phyloP scores from a whole-genome alignment of 2,329 filamentous ascomycete genomes.

The Hypoxylon sp. region DNA sequence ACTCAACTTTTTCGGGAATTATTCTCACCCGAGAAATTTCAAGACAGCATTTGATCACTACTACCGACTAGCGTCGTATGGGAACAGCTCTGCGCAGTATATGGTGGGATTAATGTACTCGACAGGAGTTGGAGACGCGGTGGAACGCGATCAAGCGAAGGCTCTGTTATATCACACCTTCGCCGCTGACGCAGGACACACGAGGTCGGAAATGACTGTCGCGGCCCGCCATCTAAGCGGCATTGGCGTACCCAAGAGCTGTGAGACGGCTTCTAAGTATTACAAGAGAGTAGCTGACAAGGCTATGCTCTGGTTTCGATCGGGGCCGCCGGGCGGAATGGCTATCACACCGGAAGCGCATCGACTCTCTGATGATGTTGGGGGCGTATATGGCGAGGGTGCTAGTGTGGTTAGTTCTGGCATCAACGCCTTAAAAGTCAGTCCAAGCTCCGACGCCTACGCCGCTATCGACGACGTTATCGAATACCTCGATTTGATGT shows the following conservation, averaged over 20 bases:
- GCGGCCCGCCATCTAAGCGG: conserved; percentile 88
- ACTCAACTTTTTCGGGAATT: conserved; percentile 97
- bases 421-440: conserved; percentile 79
- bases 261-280: conserved; percentile 85
- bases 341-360: conserved; percentile 82
- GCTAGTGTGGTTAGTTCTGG: conserved; percentile 92
- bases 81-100: conserved; percentile 92
- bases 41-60: conserved; percentile 84
- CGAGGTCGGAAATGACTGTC: conserved; percentile 91
- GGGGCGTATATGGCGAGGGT: conserved; percentile 94
- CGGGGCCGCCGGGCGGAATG: conserved; percentile 90
- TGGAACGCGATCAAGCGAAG: conserved; percentile 88
- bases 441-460: conserved; percentile 81
- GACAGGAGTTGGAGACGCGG: conserved; percentile 85
- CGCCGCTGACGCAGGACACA: conserved; percentile 85
- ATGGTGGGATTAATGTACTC: conserved; percentile 98
- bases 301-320: conserved; percentile 86
- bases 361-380: conserved; percentile 88
- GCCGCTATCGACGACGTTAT: conserved; percentile 93
- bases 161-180: conserved; percentile 95
- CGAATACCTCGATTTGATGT: conserved; percentile 92
- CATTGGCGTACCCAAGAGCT: conserved; percentile 86
- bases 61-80: conserved; percentile 78
- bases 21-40: conserved; percentile 86
- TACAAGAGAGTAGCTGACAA: conserved; percentile 96